Base-by-base conservation (phyloP, 257 asterid genomes). In the Cordia subcordata region DNA sequence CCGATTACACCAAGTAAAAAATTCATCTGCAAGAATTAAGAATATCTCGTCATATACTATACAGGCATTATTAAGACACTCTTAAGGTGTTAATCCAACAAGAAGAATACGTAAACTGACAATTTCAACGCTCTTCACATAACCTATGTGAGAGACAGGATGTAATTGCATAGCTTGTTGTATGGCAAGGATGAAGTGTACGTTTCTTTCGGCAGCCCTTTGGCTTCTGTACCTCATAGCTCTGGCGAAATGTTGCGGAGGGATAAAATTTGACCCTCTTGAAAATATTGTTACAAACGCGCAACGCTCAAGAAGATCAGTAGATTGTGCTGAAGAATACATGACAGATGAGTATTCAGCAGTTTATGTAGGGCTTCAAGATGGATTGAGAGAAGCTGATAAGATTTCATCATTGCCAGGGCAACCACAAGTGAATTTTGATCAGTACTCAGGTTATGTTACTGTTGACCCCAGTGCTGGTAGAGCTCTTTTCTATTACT, bases 381-480 rank as follows among this genome's bases (percentile, higher is more conserved):
- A 59, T 10, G 81, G 77, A 5, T 22, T 64, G 40, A 77, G 68
- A 56, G 67, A 65, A 15, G 60, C 51, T 3, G 71, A 80, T 52
- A 57, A 66, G 51, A 68, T 77, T 4, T 3, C 49, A 2, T 55
- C 35, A 15, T 72, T 71, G 69, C 79, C 81, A 0, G 86, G 86
- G 19, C 81, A 80, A 57, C 82, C 86, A 15, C 35, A 55, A 0
- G 57, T 76, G 45, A 50, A 37, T 5, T 71, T 80, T 53, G 63
- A 69, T 58, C 86, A 80, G 55, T 80, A 66, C 17, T 61, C 79
- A 0, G 79, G 82, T 0, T 75, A 72, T 63, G 74, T 69, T 5
- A 75, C 70, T 0, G 76, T 72, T 33, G 74, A 72, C 42, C 70
- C 71, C 4, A 12, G 38, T 0, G 76, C 75, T 13, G 75, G 72